phyloP scores from a whole-genome alignment of 2,329 filamentous ascomycete species.

The Talaromyces sp. region DNA sequence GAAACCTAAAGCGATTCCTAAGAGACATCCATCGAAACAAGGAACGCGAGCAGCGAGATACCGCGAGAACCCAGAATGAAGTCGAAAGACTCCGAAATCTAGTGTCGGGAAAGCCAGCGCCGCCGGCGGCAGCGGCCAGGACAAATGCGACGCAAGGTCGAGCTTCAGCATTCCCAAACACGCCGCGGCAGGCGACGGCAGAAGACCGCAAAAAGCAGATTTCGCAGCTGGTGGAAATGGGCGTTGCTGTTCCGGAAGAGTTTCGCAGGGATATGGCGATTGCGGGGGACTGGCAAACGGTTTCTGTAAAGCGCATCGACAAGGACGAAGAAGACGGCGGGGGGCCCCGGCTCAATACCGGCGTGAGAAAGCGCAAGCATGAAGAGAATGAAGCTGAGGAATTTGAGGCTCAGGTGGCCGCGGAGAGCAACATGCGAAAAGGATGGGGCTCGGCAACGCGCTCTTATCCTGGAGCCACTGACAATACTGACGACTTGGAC shows the following conservation, averaged over 20 bases:
- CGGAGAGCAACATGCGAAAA: constrained; percentile 29
- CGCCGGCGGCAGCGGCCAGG: constrained; percentile 12
- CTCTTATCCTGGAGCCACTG: constrained; percentile 31
- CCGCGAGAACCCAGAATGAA: constrained; percentile 75
- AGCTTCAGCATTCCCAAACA: constrained; percentile 27
- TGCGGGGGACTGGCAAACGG: constrained; percentile 78
- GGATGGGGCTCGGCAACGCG: constrained; percentile 40
- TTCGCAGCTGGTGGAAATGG: constrained; percentile 80
- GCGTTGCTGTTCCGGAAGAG: constrained; percentile 74
- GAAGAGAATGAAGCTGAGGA: constrained; percentile 38
- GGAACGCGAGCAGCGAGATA: constrained; percentile 73
- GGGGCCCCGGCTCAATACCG: constrained; percentile 27
- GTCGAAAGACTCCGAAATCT: constrained; percentile 79
- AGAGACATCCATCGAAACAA: constrained; percentile 81
- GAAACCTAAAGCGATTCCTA: constrained; percentile 79
- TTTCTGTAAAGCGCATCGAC: constrained; percentile 45
- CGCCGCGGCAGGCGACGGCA: constrained; percentile 42
- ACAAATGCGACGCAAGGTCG: constrained; percentile 22
- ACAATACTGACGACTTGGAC: constrained; percentile 37
- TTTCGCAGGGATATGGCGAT: constrained; percentile 77
- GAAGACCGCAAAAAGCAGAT: constrained; percentile 76
- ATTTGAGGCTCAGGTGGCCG: constrained; percentile 14
- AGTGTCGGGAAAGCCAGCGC: constrained; percentile 44
- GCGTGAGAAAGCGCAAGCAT: constrained; percentile 41
- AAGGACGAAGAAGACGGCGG: constrained; percentile 34